Base-by-base conservation (phyloP, 164 flowering plant species). In the Vitis rupestris region DNA sequence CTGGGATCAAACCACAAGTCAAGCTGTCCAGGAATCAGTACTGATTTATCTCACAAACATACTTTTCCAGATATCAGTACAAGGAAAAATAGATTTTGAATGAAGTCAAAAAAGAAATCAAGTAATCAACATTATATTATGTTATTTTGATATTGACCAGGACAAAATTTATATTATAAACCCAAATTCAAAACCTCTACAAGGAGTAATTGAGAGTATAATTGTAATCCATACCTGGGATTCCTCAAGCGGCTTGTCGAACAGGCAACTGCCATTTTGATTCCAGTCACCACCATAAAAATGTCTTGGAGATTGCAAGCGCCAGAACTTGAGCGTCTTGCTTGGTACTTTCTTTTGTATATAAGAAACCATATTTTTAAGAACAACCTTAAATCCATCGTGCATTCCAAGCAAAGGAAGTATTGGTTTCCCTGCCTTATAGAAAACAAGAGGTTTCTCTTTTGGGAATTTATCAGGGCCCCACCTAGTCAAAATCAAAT, bases 201-300 rank as follows among this genome's bases (percentile, higher is more conserved):
- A 51, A 44, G 63, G 37, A 31, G 53, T 3, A 9, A 51, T 17
- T 16, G 53, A 11, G 48, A 47, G 62, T 10, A 11, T 3, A 56
- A 14, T 30, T 6, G 23, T 57, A 9, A 64, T 29, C 10, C 62
- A 30, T 83, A 93, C 99, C 97, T 91, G 83, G 51, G 27, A 27
- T 73, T 83, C 88, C 57, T 82, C 80, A 56, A 93, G 94, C 29
- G 97, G 97, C 9, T 82, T 60, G 56, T 82, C 71, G 10, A 90
- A 82, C 77, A 88, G 74, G 84, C 99, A 96, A 80, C 98, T 96
- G 2, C 98, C 97, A 75, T 96, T 93, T 74, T 92, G 93, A 80
- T 96, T 96, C 99, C 99, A 96, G 0, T 93, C 96, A 2, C 99
- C 99, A 17, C 97, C 97, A 70, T 89, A 79, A 71, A 96, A 96